phyloP scores from a whole-genome alignment of 345 rosid species.

The Linum lewisii region DNA sequence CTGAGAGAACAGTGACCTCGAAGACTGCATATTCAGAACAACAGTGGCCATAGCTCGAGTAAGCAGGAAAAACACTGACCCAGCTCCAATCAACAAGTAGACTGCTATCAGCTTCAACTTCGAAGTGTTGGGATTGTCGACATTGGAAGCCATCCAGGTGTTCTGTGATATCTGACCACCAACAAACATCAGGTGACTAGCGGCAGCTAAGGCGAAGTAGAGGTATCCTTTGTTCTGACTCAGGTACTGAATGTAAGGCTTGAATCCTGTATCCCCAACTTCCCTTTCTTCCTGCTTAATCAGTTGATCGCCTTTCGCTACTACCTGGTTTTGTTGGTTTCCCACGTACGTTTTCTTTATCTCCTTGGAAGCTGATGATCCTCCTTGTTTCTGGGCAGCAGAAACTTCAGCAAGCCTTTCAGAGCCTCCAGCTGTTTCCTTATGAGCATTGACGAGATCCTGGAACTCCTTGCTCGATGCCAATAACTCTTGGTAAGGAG shows the following conservation, averaged over 20 bases:
- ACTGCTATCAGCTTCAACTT: conserved; percentile 42
- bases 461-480: conserved; percentile 57
- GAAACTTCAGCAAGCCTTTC: conserved; percentile 45
- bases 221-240: conserved; percentile 66
- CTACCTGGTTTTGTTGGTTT: conserved; percentile 23
- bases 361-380: conserved; percentile 30
- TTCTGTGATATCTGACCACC: conserved; percentile 53
- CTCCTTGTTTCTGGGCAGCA: conserved; percentile 17
- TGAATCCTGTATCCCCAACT: conserved; percentile 66
- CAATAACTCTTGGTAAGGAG: conserved; percentile 62
- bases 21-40: conserved; percentile 48
- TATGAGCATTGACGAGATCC: conserved; percentile 85
- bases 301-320: conserved; percentile 51
- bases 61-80: conserved; percentile 39
- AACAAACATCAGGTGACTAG: conserved; percentile 39
- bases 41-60: conserved; percentile 43
- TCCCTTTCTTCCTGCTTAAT: conserved; percentile 82
- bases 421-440: conserved; percentile 75
- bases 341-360: conserved; percentile 41
- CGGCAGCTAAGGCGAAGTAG: conserved; percentile 40
- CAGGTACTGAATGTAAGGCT: conserved; percentile 65
- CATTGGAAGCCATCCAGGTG: conserved; percentile 75
- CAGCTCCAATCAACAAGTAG: conserved; percentile 47
- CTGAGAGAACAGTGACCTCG: conserved; percentile 56
- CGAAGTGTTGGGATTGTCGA: conserved; percentile 52